phyloP scores from a whole-genome alignment of 495 filamentous ascomycete species.

The Neurospora sp. region DNA sequence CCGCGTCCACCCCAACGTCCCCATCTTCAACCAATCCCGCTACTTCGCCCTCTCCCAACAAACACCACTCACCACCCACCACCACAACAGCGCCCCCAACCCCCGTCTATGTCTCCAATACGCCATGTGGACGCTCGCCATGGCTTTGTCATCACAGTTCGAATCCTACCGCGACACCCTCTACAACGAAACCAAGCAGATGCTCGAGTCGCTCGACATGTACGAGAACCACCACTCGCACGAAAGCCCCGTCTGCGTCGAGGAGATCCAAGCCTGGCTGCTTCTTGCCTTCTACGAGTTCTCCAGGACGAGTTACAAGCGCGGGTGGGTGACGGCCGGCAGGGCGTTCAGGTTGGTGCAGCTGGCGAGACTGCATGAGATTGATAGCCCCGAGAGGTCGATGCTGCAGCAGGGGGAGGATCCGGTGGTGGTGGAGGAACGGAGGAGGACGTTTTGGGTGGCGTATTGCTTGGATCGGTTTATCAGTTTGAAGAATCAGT shows the following conservation, averaged over 20 bases:
- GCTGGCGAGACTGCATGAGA: slow-evolving; percentile 37
- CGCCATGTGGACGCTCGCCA: slow-evolving; percentile 48
- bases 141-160: slow-evolving; percentile 43
- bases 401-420: slow-evolving; percentile 12
- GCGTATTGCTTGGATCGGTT: slow-evolving; percentile 45
- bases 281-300: slow-evolving; percentile 45
- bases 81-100: slow-evolving; percentile 4
- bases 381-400: slow-evolving; percentile 29
- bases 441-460: slow-evolving; percentile 45
- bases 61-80: background rate
- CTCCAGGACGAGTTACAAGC: slow-evolving; percentile 32
- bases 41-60: slow-evolving; percentile 17
- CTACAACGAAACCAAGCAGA: slow-evolving; percentile 38
- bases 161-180: slow-evolving; percentile 33
- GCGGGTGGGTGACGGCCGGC: slow-evolving; percentile 45
- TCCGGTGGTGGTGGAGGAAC: slow-evolving; percentile 32
- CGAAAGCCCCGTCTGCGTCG: slow-evolving; percentile 19
- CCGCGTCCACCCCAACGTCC: slow-evolving; percentile 42
- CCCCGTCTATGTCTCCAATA: slow-evolving; percentile 36
- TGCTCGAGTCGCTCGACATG: slow-evolving; percentile 31
- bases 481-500: slow-evolving; percentile 34
- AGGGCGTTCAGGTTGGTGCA: slow-evolving; percentile 44
- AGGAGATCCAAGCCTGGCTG: slow-evolving; percentile 46
- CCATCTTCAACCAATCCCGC: slow-evolving; percentile 39
- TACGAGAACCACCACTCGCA: slow-evolving; percentile 9